Evolutionary conservation across 1,284 basidiomycete genomes (phyloP), one percentile per base, ranked within the genome.

Genomic region (Cutaneotrichosporon sp.): DNA sequence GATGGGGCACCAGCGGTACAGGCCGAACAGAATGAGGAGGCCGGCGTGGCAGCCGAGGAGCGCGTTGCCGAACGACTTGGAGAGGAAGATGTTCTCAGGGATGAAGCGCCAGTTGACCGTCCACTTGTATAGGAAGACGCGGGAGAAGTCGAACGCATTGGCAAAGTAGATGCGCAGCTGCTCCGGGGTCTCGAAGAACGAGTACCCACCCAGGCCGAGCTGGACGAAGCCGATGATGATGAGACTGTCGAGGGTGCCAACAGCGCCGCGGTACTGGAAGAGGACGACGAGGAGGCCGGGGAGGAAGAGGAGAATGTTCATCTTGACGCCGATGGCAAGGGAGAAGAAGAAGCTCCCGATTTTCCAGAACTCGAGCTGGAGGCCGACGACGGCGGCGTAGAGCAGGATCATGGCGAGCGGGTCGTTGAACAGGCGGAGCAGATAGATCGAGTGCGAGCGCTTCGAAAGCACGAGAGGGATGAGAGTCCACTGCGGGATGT

Each of bases 31-130:
- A 8, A 85, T 69, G 16, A 97, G 81, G 1, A 83, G 78, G 0
- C 77, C 20, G 1, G 86, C 75, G 72, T 99, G 95, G 10, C 83
- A 84, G 6, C 83, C 66, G 7, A 98, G 81, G 20, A 99, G 82
- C 0, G 80, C 76, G 38, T 75, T 81, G 0, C 92, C 87, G 79
- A 89, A 90, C 22, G 68, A 70, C 3, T 79, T 74, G 62, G 86
- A 88, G 49, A 92, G 78, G 79, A 99, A 99, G 0, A 79, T 81
- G 16, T 85, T 80, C 73, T 95, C 90, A 22, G 84, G 80, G 1
- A 99, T 68, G 72, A 97, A 91, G 36, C 92, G 85, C 95, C 97
- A 99, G 75, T 99, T 99, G 65, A 98, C 95, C 0, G 95, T 98
- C 95, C 95, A 99, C 74, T 91, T 87, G 81, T 91, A 97, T 36